Base-by-base conservation (phyloP, 1,284 basidiomycete species). In the Apiotrichum sp. region DNA sequence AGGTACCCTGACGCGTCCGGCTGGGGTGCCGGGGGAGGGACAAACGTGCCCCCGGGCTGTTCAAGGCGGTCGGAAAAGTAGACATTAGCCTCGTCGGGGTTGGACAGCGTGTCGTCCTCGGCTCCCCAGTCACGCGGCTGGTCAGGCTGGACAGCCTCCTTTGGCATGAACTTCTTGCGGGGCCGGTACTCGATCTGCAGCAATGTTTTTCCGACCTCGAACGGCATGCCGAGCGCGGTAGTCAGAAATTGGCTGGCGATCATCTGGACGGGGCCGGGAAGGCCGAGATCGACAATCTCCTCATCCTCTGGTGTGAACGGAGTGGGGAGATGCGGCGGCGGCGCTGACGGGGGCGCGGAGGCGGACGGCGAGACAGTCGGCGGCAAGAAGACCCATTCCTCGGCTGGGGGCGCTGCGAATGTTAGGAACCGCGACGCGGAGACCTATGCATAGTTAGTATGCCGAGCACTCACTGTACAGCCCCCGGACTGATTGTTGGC, bases 121-220 rank as follows among this genome's bases (percentile, higher is more conserved):
- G 64, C 61, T 8, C 63, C 59, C 61, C 62, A 66, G 33, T 68
- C 65, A 32, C 50, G 54, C 56, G 62, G 57, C 56, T 52, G 55
- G 16, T 58, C 57, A 22, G 22, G 22, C 22, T 22, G 22, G 22
- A 75, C 72, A 38, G 33, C 50, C 42, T 61, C 60, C 43, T 65
- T 58, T 8, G 61, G 52, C 13, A 48, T 64, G 49, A 62, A 72
- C 57, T 55, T 87, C 84, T 63, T 84, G 79, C 55, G 63, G 1
- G 95, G 95, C 22, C 97, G 86, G 86, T 93, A 98, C 69, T 98
- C 96, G 31, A 98, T 86, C 77, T 99, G 96, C n/a, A 98, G 80
- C 46, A 99, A 80, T 14, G 91, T 81, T 78, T 95, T 97, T 46
- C 89, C 93, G 1, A 98, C 93, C 72, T 98, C 95, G 83, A 95